Base-by-base conservation (phyloP, 2,329 filamentous ascomycete species). In the Aquanectria penicillioides region DNA sequence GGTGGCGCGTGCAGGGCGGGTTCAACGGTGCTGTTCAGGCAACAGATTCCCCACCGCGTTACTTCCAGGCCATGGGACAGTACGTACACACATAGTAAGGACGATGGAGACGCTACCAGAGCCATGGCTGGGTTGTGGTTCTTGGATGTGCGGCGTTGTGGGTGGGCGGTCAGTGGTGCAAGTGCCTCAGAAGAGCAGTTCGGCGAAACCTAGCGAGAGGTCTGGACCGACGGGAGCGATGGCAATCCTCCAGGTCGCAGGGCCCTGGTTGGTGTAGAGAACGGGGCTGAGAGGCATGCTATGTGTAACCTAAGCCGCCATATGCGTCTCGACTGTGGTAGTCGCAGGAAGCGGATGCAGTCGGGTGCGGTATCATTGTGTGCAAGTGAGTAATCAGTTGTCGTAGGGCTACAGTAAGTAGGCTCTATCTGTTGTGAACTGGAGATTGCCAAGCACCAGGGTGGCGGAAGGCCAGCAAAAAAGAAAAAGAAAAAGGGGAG, bases 1-100 rank as follows among this genome's bases (percentile, higher is more conserved):
- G 50, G 52, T 66, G 62, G 64, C 41, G 60, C 29, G 47, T 50
- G 48, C 54, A 57, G 51, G 36, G n/a, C n/a, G n/a, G n/a, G n/a
- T n/a, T n/a, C n/a, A n/a, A n/a, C n/a, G n/a, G n/a, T n/a, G n/a
- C n/a, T n/a, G n/a, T n/a, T n/a, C n/a, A n/a, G n/a, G n/a, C n/a
- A n/a, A n/a, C n/a, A n/a, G n/a, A n/a, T n/a, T n/a, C n/a, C n/a
- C n/a, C n/a, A n/a, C n/a, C n/a, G n/a, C n/a, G n/a, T n/a, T n/a
- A 44, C 34, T 13, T 57, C 33, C 46, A 55, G 40, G 55, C 50
- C 48, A 57, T 59, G 41, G 59, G 28, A 23, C 18, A 13, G 53
- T 15, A 28, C 22, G 17, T 15, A 28, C 22, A 11, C 34, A 37
- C 7, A 11, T 17, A 37, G 13, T 18, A 36, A 22, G n/a, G n/a